Conservation (phyloP, 2,329 filamentous ascomycete species). For the Neobulgaria alba region DNA sequence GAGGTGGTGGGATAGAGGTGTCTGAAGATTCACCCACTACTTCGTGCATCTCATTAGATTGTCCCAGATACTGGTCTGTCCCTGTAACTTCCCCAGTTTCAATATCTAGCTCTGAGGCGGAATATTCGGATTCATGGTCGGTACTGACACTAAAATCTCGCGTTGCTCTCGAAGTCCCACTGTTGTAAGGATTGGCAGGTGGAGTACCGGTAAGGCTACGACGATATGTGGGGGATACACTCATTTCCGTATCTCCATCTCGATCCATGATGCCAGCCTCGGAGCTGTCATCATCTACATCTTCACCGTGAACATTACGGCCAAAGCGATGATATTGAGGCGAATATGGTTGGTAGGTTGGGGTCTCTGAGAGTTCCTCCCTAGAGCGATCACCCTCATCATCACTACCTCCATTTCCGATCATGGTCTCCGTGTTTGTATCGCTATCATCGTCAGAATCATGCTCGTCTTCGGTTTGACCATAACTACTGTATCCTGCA, state of each 20-base stretch:
- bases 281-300: conserved; percentile 19
- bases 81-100: background rate
- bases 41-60: conserved; percentile 20
- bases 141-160: too few species aligned
- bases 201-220: conserved; percentile 9
- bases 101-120: background rate
- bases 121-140: background rate
- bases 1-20: conserved; percentile 18
- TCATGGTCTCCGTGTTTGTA: conserved; percentile 12
- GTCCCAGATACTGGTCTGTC: conserved; percentile 15
- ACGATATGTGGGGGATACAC: conserved; percentile 18
- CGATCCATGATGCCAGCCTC: conserved; percentile 20
- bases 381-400: conserved; percentile 19
- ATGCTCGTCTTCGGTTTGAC: conserved; percentile 2
- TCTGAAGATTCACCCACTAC: conserved; percentile 23
- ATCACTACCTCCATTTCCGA: conserved; percentile 18
- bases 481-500: conserved; percentile 4
- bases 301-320: conserved; percentile 1
- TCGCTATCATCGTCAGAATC: conserved; percentile 1
- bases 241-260: conserved; percentile 31
- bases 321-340: background rate
- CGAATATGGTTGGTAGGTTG: conserved; percentile 1
- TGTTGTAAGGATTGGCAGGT: conserved; percentile 4
- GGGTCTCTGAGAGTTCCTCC: conserved; percentile 18
- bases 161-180: too few species aligned